Percentiles rank a stretch among this genome's conserved stretches.
phyloP scores from a whole-genome alignment of 2,329 filamentous ascomycete species.

The Diaporthe sp. region DNA sequence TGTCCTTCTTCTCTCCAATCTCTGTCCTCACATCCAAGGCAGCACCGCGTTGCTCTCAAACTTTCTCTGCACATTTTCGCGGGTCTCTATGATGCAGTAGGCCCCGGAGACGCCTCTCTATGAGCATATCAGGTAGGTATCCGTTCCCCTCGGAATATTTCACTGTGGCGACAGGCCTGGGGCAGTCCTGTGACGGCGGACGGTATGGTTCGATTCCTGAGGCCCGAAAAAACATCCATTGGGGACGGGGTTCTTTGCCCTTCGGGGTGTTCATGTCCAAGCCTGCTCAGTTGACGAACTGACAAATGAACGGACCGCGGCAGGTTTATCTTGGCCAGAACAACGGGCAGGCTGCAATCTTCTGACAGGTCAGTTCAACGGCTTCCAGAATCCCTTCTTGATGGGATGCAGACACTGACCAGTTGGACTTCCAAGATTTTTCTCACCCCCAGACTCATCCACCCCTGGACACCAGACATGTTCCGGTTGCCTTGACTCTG shows the following conservation, averaged over 20 bases:
- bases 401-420: not conserved
- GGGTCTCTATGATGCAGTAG: not conserved
- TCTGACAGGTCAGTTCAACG: not conserved
- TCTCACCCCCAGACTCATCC: not conserved
- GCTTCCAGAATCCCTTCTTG: not conserved
- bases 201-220: not conserved
- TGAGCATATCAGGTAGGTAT: not conserved
- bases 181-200: not conserved
- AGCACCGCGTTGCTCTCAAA: not conserved
- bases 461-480: not conserved
- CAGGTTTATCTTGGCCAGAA: not conserved
- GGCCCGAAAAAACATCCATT: not conserved
- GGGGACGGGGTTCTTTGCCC: constrained; percentile 1
- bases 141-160: not conserved
- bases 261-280: constrained; percentile 4
- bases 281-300: constrained; percentile 13
- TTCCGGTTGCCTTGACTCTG: not conserved
- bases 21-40: not conserved
- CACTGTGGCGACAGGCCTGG: not conserved
- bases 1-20: not conserved
- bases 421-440: not conserved
- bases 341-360: not conserved
- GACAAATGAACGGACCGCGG: constrained; percentile 8
- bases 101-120: not conserved
- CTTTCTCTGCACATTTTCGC: not conserved